These are phyloP conservation scores for Irpex sp. DNA, from an alignment of 1,284 basidiomycete genomes.

Conservation along the genomic window DNA sequence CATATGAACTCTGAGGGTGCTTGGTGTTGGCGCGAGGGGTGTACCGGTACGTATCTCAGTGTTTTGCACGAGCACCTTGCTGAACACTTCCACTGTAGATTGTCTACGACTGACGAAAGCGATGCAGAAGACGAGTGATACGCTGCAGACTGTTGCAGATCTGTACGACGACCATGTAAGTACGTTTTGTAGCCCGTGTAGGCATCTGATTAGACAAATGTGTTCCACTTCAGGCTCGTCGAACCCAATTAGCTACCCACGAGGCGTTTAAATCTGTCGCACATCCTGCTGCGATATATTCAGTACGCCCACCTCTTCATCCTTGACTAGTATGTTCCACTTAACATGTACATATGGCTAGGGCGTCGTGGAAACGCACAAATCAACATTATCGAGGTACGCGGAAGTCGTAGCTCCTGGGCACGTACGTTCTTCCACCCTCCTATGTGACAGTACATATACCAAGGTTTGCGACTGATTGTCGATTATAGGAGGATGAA, in stretches of 20 bases:
- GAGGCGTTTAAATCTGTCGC: slow-evolving; percentile 74
- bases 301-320: slow-evolving; percentile 36
- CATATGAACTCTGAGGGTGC: slow-evolving; percentile 70
- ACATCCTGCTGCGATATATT: slow-evolving; percentile 68
- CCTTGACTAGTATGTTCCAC: not conserved
- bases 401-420: slow-evolving; percentile 43
- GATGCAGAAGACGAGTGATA: slow-evolving; percentile 74
- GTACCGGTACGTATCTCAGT: slow-evolving; percentile 43
- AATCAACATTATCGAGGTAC: slow-evolving; percentile 62
- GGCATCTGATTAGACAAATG: too few relatives aligned
- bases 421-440: slow-evolving; percentile 30
- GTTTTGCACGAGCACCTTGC: not conserved
- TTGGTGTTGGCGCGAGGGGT: slow-evolving; percentile 84
- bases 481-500: slow-evolving; percentile 47
- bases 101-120: slow-evolving; percentile 77
- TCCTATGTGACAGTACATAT: slow-evolving; percentile 1
- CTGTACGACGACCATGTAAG: slow-evolving; percentile 75
- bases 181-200: not conserved
- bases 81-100: slow-evolving; percentile 33
- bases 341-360: slow-evolving; percentile 22
- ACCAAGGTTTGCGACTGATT: not conserved
- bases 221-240: slow-evolving; percentile 48
- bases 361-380: slow-evolving; percentile 71
- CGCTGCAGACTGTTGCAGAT: slow-evolving; percentile 71
- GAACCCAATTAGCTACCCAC: slow-evolving; percentile 69